Conservation (phyloP, 768 basidiomycete species). For the Kwoniella mangroviensis region DNA sequence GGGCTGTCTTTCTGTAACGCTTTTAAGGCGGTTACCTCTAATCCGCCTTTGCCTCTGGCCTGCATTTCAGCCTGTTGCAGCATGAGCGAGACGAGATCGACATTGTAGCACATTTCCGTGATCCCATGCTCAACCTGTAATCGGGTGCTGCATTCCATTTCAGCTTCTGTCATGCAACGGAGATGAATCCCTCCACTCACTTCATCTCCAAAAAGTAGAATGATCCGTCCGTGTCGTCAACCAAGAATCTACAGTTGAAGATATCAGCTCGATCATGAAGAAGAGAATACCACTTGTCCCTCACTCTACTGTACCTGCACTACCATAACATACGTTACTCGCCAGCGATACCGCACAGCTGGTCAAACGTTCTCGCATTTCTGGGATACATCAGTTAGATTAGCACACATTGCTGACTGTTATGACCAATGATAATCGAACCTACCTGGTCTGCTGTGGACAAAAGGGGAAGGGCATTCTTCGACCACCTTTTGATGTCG, state of each 20-base stretch:
- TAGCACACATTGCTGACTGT: background rate
- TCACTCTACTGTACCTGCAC: slow-evolving; percentile 72
- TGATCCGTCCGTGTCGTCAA: slow-evolving; percentile 58
- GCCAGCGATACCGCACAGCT: slow-evolving; percentile 65
- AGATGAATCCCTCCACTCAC: slow-evolving; percentile 16
- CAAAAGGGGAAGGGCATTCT: slow-evolving; percentile 70
- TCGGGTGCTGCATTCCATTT: slow-evolving; percentile 7
- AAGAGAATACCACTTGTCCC: slow-evolving; percentile 58
- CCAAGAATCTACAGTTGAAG: slow-evolving; percentile 28
- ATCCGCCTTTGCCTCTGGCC: slow-evolving; percentile 31
- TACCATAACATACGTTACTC: slow-evolving; percentile 64
- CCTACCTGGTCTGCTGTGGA: slow-evolving; percentile 61
- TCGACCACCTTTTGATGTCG: slow-evolving; percentile 76
- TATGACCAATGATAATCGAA: background rate
- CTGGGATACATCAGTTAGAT: slow-evolving; percentile 46
- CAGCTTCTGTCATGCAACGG: background rate
- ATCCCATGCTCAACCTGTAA: slow-evolving; percentile 70
- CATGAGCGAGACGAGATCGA: slow-evolving; percentile 72
- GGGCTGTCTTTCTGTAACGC: slow-evolving; percentile 25
- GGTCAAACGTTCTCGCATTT: slow-evolving; percentile 62
- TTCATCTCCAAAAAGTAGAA: slow-evolving; percentile 79
- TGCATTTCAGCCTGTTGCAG: slow-evolving; percentile 62
- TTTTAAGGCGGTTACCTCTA: slow-evolving; percentile 12
- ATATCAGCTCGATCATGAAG: background rate
- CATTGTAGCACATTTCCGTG: slow-evolving; percentile 65